Percentiles rank a stretch among this genome's conserved stretches.
These are phyloP conservation scores for Cytospora leucostoma DNA, from an alignment of 2,329 filamentous ascomycete species.

Conservation along the genomic window DNA sequence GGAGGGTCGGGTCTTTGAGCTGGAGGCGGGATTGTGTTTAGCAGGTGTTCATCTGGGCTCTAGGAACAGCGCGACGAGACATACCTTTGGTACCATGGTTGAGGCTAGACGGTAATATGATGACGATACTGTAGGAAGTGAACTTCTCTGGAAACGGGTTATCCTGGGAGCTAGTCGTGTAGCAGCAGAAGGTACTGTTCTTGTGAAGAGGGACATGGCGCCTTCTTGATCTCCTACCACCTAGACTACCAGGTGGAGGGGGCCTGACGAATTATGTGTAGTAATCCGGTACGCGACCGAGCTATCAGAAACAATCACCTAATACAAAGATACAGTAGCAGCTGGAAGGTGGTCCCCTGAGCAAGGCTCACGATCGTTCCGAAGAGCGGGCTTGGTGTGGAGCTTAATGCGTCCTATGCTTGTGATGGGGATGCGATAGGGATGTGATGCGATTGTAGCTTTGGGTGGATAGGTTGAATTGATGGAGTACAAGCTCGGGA, in stretches of 20 bases:
- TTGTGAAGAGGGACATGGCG: conserved; percentile 27
- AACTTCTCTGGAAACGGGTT: conserved; percentile 35
- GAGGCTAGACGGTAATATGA: conserved; percentile 40
- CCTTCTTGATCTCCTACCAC: not conserved
- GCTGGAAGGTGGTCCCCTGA: not conserved
- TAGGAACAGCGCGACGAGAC: conserved; percentile 13
- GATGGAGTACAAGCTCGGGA: not conserved
- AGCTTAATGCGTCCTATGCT: not conserved
- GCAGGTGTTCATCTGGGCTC: not conserved
- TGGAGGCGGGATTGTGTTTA: conserved; percentile 38
- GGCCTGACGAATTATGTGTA: not conserved
- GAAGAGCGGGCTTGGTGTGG: conserved; percentile 15
- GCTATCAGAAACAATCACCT: conserved; percentile 22
- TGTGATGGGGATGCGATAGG: conserved; percentile 6
- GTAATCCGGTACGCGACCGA: conserved; percentile 20
- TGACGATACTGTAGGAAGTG: conserved; percentile 31
- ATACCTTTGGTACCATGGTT: conserved; percentile 50
- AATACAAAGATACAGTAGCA: conserved; percentile 4
- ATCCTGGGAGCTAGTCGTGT: conserved; percentile 31
- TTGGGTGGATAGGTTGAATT: not conserved
- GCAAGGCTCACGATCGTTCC: conserved; percentile 13
- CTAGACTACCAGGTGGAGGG: not conserved
- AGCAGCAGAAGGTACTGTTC: conserved; percentile 31
- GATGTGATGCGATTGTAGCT: not conserved
- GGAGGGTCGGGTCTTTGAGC: conserved; percentile 77